Conservation (phyloP, 108 stramenopile species). For the Conticribra weissflogii region DNA sequence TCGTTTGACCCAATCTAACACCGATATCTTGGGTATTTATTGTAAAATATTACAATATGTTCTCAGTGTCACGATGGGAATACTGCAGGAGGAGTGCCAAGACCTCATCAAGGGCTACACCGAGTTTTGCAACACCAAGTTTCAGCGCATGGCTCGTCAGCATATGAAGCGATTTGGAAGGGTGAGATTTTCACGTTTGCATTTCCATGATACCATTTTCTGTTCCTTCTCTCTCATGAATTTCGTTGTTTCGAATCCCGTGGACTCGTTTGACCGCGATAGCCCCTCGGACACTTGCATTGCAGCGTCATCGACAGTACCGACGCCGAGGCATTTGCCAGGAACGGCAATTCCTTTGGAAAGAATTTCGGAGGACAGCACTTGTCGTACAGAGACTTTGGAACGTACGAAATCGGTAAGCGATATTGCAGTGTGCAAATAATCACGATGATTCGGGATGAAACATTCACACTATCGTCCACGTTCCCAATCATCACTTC, state of each 20-base stretch:
- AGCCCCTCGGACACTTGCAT: constrained; percentile 83
- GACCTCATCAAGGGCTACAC: constrained; percentile 63
- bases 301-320: constrained; percentile 86
- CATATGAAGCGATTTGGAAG: constrained; percentile 56
- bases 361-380: constrained; percentile 76
- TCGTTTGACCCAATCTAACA: too few species aligned
- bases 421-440: not conserved
- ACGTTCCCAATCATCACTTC: too few species aligned
- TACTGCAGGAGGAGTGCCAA: constrained; percentile 52
- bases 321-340: constrained; percentile 81
- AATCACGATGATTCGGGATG: not conserved
- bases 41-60: too few species aligned
- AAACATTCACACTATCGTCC: too few species aligned
- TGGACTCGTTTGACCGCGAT: too few species aligned
- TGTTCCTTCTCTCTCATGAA: too few species aligned
- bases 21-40: too few species aligned
- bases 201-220: not conserved
- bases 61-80: constrained; percentile 67
- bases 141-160: constrained; percentile 71
- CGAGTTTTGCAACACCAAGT: constrained; percentile 54
- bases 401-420: constrained; percentile 75
- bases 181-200: constrained; percentile 2
- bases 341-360: constrained; percentile 86
- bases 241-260: too few species aligned
- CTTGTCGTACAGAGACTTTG: constrained; percentile 77